phyloP scores from a whole-genome alignment of 805 yeast species.

The Tetrapisispora iriomotensis region DNA sequence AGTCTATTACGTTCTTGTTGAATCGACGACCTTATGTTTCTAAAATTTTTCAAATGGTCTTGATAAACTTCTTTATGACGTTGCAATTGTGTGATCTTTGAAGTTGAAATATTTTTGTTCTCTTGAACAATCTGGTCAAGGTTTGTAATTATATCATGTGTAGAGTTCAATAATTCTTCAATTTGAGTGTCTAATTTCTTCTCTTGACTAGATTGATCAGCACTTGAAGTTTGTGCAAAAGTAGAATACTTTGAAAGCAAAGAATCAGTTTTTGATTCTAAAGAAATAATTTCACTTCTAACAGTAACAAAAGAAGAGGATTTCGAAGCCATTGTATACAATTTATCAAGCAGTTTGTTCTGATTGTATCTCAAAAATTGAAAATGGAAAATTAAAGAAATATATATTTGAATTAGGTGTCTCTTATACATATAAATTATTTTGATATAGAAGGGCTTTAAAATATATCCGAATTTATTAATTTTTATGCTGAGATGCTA shows the following conservation, averaged over 20 bases:
- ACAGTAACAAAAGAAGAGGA: conserved; percentile 49
- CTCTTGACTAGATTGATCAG: conserved; percentile 42
- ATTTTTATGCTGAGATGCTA: too few relatives aligned
- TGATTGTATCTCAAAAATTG: too few relatives aligned
- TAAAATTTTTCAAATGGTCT: conserved; percentile 59
- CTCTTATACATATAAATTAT: too few relatives aligned
- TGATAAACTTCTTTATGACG: conserved; percentile 69
- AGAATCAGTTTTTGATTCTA: conserved; percentile 60
- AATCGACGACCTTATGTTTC: conserved; percentile 47
- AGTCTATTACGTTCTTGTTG: conserved; percentile 67
- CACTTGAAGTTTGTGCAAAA: conserved; percentile 42
- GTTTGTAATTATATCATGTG: conserved; percentile 45
- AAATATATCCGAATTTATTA: too few relatives aligned
- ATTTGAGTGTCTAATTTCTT: conserved; percentile 35
- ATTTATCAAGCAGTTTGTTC: background rate
- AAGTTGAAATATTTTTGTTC: conserved; percentile 50
- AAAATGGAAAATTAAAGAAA: too few relatives aligned
- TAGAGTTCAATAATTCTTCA: conserved; percentile 41
- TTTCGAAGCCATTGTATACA: background rate
- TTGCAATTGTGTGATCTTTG: conserved; percentile 70
- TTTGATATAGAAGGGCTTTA: too few relatives aligned
- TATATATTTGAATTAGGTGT: too few relatives aligned
- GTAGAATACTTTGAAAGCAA: conserved; percentile 45
- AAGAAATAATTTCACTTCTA: conserved; percentile 55
- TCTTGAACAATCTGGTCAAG: conserved; percentile 47